Evolutionary conservation across 2,329 filamentous ascomycete species (phyloP), one percentile per base, ranked within the genome.

Genomic region (Talaromyces sp.): DNA sequence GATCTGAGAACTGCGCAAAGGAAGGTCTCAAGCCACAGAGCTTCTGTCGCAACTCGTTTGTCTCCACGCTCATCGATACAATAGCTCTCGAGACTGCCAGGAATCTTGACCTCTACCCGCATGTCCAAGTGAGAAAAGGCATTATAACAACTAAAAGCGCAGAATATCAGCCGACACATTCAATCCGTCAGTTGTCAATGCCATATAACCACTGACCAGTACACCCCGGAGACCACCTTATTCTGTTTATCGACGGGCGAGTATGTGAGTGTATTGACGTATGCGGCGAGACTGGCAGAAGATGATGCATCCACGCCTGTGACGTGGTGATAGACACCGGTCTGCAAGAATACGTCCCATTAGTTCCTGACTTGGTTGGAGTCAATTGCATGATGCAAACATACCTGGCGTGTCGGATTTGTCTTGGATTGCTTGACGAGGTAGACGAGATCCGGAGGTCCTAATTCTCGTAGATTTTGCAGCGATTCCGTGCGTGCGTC

Each of bases 181-280:
- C 27, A 7, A 8, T 19, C 6, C 5, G 40, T 43, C 25, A 19
- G 22, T 13, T 34, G 43, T 43, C 47, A n/a, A n/a, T 59, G 25
- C 15, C n/a, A 49, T 43, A 15, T 13, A 54, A 58, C 19, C 31
- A 51, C 84, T 70, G 84, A 95, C 92, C 95, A 98, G 80, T 97
- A 98, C 45, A 97, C 84, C 5, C 95, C 95, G 69, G 96, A 95
- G 8, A 93, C 90, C 65, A 98, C 95, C 81, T 97, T 98, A 75
- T 91, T 87, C 67, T 90, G 84, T 75, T 91, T 92, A 70, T 94
- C 91, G 69, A 90, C 88, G 63, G 94, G 91, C 69, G 90, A 90
- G 80, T 97, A 96, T 54, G 93, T 97, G 67, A 99, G 85, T 45
- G 94, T 98, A 79, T 98, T 99, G 81, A 99, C 96, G 80, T 99